Base-by-base conservation (phyloP, 2,329 filamentous ascomycete genomes). In the Ophiocordyceps camponoti-saundersi region DNA sequence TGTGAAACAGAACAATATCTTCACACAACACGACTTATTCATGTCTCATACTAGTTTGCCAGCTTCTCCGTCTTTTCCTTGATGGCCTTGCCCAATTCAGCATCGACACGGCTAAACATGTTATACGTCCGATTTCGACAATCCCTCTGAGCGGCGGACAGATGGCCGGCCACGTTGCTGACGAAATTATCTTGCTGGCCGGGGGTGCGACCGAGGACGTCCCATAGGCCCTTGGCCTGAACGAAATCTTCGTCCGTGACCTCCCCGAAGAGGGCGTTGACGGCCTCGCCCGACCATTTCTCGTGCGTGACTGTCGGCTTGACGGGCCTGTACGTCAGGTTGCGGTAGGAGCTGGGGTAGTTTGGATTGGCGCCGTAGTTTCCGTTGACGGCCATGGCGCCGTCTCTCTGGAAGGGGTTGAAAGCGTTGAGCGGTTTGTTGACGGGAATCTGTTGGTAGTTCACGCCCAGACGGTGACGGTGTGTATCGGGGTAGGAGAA, bases 341-440 rank as follows among this genome's bases (percentile, higher is more conserved):
- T 55, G 20, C 69, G 67, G 60, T 69, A 73, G 23, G 68, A 69
- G 39, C 67, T 70, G 20, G 68, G 65, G 55, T 80, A 81, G 61
- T 75, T 76, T 11, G 75, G 73, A 56, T 78, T 72, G 22, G 66
- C 65, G 46, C 75, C 76, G 53, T 79, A 77, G 64, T 80, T 80
- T 48, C 67, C 67, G 63, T 86, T 82, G 57, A 77, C 68, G 48
- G 79, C 74, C 80, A 86, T 87, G 49, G 61, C 58, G 16, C 84
- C 84, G 56, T 87, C 82, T 50, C 83, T 77, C 60, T 86, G 81
- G 69, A 79, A 84, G 52, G 82, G 82, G 54, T 82, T 70, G 69
- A 75, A 70, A 63, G 67, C 67, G 64, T 56, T 66, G 61, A 66
- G 67, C 0, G 75, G 71, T 46, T 67, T 67, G 62, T 80, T 81